These are phyloP conservation scores for Magnusiomyces suaveolens DNA, from an alignment of 1,139 yeast genomes.

Conservation along the genomic window DNA sequence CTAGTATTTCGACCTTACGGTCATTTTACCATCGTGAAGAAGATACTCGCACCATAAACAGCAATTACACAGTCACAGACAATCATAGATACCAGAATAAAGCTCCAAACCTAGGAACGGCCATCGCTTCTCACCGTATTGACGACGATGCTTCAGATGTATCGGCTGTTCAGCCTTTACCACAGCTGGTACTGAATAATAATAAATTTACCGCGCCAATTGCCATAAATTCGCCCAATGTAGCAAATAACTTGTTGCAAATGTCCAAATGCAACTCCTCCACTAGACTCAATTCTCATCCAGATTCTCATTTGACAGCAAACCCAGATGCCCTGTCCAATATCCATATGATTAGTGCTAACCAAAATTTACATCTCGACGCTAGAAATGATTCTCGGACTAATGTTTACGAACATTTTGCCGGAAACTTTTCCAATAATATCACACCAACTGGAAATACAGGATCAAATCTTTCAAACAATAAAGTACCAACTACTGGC, in stretches of 20 bases:
- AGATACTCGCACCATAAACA: not conserved
- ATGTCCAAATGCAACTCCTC: not conserved
- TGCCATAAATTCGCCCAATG: not conserved
- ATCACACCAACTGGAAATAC: not conserved
- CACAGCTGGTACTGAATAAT: not conserved
- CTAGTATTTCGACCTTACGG: constrained; percentile 1
- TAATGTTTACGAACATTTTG: not conserved
- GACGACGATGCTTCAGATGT: not conserved
- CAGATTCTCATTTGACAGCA: not conserved
- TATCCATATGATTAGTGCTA: not conserved
- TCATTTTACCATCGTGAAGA: not conserved
- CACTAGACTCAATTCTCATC: not conserved
- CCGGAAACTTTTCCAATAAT: not conserved
- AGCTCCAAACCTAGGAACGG: not conserved
- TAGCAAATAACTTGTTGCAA: not conserved
- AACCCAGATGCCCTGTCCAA: not conserved
- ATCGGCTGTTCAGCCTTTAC: not conserved
- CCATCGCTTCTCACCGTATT: not conserved
- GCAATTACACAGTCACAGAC: not conserved
- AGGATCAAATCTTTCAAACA: not conserved
- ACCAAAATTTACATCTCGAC: not conserved
- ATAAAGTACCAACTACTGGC: not conserved
- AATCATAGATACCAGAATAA: not conserved
- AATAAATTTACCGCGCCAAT: not conserved
- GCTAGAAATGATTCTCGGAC: not conserved